Conservation (phyloP, 306 rosid genomes). For the Cucumis cinereus region DNA sequence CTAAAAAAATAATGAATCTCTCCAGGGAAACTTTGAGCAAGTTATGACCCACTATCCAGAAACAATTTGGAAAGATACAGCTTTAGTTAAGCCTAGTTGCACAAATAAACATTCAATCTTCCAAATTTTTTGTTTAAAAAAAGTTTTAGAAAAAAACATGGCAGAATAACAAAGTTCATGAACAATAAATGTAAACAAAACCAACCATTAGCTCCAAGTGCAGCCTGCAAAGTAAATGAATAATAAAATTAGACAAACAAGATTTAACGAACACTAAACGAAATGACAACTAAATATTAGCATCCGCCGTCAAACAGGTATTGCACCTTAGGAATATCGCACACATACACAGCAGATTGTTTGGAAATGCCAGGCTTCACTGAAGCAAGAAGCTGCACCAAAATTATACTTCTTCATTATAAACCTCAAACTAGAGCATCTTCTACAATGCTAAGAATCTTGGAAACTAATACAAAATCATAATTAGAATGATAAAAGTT, state of each 20-base stretch:
- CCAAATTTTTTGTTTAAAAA: too few relatives aligned
- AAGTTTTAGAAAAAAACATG: not conserved
- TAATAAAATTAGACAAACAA: not conserved
- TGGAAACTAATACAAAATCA: not conserved
- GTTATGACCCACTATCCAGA: not conserved
- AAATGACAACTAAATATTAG: constrained; percentile 1
- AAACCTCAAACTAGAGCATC: not conserved
- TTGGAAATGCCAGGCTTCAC: constrained; percentile 9
- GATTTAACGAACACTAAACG: not conserved
- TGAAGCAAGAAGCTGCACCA: constrained; percentile 21
- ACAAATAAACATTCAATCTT: not conserved
- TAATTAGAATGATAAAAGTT: not conserved
- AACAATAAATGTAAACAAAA: not conserved
- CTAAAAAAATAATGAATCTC: not conserved
- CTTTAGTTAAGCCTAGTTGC: not conserved
- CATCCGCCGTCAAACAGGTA: not conserved
- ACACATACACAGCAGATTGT: constrained; percentile 8
- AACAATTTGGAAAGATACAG: not conserved
- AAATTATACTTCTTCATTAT: not conserved
- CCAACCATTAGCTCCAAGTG: constrained; percentile 39
- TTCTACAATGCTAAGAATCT: not conserved
- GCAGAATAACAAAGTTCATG: not conserved
- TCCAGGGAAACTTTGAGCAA: not conserved
- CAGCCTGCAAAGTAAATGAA: constrained; percentile 30
- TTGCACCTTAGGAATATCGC: constrained; percentile 23